Percentiles rank a stretch among this genome's conserved stretches.
These are phyloP conservation scores for Podaxis sp. DNA, from an alignment of 768 basidiomycete genomes.

Conservation along the genomic window DNA sequence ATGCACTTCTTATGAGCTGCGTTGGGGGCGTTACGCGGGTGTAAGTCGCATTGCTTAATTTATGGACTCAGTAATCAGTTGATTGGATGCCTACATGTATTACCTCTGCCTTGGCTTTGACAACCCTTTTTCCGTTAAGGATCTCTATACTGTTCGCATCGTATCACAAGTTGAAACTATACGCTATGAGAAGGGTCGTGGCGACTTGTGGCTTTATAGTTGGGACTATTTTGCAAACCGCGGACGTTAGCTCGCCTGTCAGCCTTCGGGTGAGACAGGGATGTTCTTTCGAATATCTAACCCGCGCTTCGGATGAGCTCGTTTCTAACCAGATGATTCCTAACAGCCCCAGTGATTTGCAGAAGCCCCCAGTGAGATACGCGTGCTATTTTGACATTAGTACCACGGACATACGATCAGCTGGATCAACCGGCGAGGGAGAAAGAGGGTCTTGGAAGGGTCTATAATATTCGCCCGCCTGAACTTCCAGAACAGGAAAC, in stretches of 20 bases:
- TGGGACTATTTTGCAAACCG: not conserved
- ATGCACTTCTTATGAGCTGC: constrained; percentile 67
- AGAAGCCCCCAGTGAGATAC: not conserved
- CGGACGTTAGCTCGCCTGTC: constrained; percentile 3
- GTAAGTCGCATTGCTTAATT: constrained; percentile 18
- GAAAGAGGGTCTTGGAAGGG: not conserved
- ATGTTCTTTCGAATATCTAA: not conserved
- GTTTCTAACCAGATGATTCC: not conserved
- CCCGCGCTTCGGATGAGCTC: not conserved
- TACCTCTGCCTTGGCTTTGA: not conserved
- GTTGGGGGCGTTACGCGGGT: constrained; percentile 60
- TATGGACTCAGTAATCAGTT: not conserved
- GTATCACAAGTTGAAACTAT: constrained; percentile 1
- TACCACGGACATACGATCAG: constrained; percentile 9
- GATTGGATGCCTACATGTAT: not conserved
- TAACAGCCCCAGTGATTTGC: not conserved
- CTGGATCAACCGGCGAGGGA: not conserved
- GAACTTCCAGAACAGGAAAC: constrained; percentile 1
- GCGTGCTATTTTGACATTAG: not conserved
- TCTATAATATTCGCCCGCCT: not conserved
- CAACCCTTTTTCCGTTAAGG: not conserved
- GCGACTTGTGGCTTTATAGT: not conserved
- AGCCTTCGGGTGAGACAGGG: not conserved
- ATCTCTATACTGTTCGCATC: not conserved
- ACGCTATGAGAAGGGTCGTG: not conserved